A percentile compares a stretch with the other conserved stretches of the same genome.
Evolutionary conservation across 495 filamentous ascomycete genomes (phyloP).

Genomic region (Penicillium salamii): DNA sequence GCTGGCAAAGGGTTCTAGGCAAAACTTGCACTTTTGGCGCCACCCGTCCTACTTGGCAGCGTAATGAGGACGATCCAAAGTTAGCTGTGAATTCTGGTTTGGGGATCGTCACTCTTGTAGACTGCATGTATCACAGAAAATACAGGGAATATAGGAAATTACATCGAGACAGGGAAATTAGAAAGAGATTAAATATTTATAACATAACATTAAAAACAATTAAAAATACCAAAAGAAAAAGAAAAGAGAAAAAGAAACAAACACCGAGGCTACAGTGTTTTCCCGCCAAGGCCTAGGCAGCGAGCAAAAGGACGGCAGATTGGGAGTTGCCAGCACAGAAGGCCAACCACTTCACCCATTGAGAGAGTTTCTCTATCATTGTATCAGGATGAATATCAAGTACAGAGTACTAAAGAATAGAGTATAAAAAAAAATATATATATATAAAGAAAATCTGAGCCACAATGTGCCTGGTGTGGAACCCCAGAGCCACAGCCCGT

Average conservation of each 20-base stretch:
- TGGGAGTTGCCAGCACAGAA: constrained; percentile 1
- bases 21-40: neutral
- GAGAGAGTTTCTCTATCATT: too few species aligned
- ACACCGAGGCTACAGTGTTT: constrained; percentile 1
- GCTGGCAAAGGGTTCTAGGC: constrained; percentile 19
- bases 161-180: too few species aligned
- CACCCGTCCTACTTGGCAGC: constrained; percentile 1
- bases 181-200: too few species aligned
- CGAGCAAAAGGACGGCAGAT: constrained; percentile 18
- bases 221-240: neutral
- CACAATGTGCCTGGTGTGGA: neutral
- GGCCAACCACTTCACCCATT: neutral
- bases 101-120: constrained; percentile 8
- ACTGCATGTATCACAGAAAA: too few species aligned
- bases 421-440: neutral
- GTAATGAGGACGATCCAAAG: too few species aligned
- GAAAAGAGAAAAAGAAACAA: neutral
- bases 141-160: neutral
- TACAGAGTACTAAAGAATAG: neutral
- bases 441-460: constrained; percentile 1
- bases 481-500: constrained; percentile 14
- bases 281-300: constrained; percentile 27
- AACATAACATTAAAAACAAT: neutral
- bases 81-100: too few species aligned
- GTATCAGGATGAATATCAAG: neutral